phyloP scores from a whole-genome alignment of 2,329 filamentous ascomycete species.

The Fusarium caatingaense region DNA sequence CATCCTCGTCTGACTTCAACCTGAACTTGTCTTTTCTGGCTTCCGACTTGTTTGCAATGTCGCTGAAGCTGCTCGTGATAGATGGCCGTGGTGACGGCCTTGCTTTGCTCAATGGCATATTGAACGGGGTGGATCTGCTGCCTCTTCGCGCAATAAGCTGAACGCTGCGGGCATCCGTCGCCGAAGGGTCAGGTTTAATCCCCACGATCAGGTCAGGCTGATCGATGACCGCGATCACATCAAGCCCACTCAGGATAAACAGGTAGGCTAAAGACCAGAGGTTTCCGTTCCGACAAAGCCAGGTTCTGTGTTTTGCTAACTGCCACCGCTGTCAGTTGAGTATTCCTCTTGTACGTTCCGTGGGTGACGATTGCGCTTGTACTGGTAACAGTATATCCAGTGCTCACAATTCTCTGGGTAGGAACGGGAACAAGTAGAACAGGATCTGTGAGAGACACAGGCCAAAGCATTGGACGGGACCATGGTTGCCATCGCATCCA shows the following conservation, averaged over 20 bases:
- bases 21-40: conserved; percentile 6
- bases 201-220: conserved; percentile 10
- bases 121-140: not conserved
- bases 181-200: conserved; percentile 23
- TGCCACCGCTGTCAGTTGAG: conserved; percentile 34
- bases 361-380: conserved; percentile 2
- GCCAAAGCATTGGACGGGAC: conserved; percentile 8
- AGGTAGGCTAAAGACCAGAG: not conserved
- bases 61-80: conserved; percentile 26
- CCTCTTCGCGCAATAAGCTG: conserved; percentile 10
- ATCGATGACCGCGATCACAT: not conserved
- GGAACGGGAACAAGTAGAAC: not conserved
- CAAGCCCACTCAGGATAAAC: conserved; percentile 15
- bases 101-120: conserved; percentile 42
- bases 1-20: conserved; percentile 11
- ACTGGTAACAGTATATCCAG: conserved; percentile 17
- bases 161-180: conserved; percentile 28
- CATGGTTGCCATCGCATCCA: conserved; percentile 32
- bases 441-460: conserved; percentile 9
- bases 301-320: conserved; percentile 24
- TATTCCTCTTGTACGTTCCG: conserved; percentile 18
- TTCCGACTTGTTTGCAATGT: conserved; percentile 22
- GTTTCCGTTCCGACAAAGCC: conserved; percentile 13
- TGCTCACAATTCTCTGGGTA: not conserved
- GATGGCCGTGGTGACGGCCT: conserved; percentile 36